Conservation (phyloP, 208 protist genomes). For the Endotrypanum monterogeii region DNA sequence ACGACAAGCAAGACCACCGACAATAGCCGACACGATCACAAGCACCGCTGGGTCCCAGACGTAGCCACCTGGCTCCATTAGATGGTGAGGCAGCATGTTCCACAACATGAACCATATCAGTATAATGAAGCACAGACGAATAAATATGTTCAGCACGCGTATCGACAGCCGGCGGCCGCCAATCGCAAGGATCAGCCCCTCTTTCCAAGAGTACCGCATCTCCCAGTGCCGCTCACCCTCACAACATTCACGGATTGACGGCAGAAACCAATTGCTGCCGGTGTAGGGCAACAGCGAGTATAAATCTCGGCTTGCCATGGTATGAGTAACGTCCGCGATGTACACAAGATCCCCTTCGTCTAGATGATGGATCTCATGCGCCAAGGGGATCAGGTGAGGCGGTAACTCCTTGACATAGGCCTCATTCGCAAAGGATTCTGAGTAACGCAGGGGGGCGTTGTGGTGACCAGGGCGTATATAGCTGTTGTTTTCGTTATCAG, state of each 20-base stretch:
- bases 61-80: conserved; percentile 70
- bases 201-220: conserved; percentile 40
- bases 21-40: conserved; percentile 61
- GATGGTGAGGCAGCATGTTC: conserved; percentile 60
- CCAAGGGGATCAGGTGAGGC: conserved; percentile 53
- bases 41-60: conserved; percentile 74
- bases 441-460: conserved; percentile 17
- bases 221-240: conserved; percentile 49
- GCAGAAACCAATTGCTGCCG: conserved; percentile 79
- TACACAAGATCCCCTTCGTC: conserved; percentile 51
- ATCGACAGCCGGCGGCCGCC: conserved; percentile 56
- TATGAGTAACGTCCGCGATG: conserved; percentile 55
- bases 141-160: conserved; percentile 56
- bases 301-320: conserved; percentile 57
- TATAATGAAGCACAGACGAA: conserved; percentile 62
- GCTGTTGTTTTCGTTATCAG: background rate
- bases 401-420: conserved; percentile 40
- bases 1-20: conserved; percentile 69
- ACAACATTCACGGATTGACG: conserved; percentile 44
- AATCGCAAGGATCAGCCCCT: conserved; percentile 51
- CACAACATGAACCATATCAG: conserved; percentile 73
- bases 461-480: background rate
- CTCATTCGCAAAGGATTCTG: conserved; percentile 34
- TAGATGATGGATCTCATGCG: conserved; percentile 52
- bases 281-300: conserved; percentile 80